These are phyloP conservation scores for Penicillium mononematosum DNA, from an alignment of 495 filamentous ascomycete genomes.

Conservation along the genomic window DNA sequence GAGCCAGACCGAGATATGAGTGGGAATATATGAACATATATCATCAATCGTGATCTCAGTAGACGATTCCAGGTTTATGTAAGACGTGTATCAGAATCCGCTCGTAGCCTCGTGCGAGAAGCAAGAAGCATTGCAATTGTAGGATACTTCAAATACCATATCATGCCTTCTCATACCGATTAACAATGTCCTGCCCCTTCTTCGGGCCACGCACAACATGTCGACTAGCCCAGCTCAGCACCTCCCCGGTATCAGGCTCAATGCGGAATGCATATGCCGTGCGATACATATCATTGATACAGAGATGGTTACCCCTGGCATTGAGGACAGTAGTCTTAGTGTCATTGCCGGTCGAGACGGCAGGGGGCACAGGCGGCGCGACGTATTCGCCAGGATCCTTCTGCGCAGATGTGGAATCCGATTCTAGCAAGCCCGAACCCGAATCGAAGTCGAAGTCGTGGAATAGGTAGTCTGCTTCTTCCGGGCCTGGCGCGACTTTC, in stretches of 20 bases:
- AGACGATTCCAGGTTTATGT: background rate
- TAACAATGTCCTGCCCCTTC: slow-evolving; percentile 51
- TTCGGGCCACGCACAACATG: slow-evolving; percentile 49
- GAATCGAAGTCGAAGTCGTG: slow-evolving; percentile 42
- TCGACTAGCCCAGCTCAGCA: slow-evolving; percentile 47
- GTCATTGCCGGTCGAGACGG: slow-evolving; percentile 5
- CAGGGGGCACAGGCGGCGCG: slow-evolving; percentile 29
- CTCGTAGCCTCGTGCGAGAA: background rate
- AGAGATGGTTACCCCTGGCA: slow-evolving; percentile 46
- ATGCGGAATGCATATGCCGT: slow-evolving; percentile 50
- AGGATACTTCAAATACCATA: slow-evolving; percentile 11
- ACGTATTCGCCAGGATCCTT: slow-evolving; percentile 21
- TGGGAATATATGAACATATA: background rate
- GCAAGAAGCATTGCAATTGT: background rate
- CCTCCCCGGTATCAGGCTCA: slow-evolving; percentile 33
- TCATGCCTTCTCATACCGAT: slow-evolving; percentile 32
- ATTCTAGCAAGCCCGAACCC: background rate
- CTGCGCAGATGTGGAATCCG: background rate
- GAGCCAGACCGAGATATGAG: background rate
- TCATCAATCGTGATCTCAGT: background rate
- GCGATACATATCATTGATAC: slow-evolving; percentile 52
- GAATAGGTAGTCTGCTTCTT: slow-evolving; percentile 47
- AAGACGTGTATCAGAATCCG: background rate
- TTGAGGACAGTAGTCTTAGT: slow-evolving; percentile 33
- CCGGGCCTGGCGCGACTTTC: slow-evolving; percentile 35